Evolutionary conservation across 2,329 filamentous ascomycete genomes (phyloP), one percentile per base, ranked within the genome.

Genomic region (Periconia sp.): DNA sequence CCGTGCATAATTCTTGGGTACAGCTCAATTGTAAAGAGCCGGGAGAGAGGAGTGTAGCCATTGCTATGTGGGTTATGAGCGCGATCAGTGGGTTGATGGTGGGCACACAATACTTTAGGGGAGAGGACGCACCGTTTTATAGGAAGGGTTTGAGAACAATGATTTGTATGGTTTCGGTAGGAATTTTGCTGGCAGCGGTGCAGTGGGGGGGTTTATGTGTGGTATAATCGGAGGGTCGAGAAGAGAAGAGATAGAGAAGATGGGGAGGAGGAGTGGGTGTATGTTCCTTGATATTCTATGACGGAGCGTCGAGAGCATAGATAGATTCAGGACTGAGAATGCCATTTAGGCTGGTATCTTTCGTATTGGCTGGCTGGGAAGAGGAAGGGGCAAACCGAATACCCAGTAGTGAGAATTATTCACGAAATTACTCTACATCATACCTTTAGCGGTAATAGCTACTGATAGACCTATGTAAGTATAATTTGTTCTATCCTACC

Each of bases 61-160:
- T 83, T 45, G 79, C 81, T 71, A 74, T 78, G 76, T 75, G 72
- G 73, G 79, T 82, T 1, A 81, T 82, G 79, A 75, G 70, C n/a
- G 78, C 80, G 2, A 81, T 79, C 8, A 74, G 67, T 13, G 80
- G 80, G 0, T 55, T 82, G 49, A 81, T 82, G 79, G 77, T 76
- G 0, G 80, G 80, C 0, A 77, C 79, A 9, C 79, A 81, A 56
- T 81, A 81, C 37, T 82, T 81, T 50, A 73, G 74, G 19, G 72
- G 62, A 1, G 61, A 69, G 11, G 77, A 81, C 57, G 62, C 70
- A 17, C 76, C 79, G 2, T 75, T 77, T 33, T 81, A 82, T 55
- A 66, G 73, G 1, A 76, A 65, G 7, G 79, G 79, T 0, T 58
- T 81, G 15, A 56, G 74, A 2, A 78, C 71, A 0, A 78, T 80